Percentiles rank a stretch among this genome's conserved stretches.
Conservation (phyloP, 345 rosid species). For the Acer saccharum region DNA sequence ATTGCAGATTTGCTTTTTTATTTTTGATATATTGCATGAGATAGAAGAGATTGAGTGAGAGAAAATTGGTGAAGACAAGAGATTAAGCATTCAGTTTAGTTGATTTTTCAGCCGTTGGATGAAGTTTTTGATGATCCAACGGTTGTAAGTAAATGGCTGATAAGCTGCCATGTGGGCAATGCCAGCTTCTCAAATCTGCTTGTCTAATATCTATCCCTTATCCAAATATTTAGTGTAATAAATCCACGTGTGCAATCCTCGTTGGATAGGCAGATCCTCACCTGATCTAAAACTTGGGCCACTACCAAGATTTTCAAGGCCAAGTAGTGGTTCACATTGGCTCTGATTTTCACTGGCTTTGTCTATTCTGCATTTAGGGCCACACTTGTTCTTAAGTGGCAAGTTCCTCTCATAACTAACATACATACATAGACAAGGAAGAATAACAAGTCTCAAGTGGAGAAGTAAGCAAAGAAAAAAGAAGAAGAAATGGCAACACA, state of each 20-base stretch:
- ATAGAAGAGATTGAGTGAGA: too few species aligned
- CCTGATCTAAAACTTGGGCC: constrained; percentile 51
- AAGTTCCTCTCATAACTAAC: background rate
- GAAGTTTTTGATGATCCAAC: too few species aligned
- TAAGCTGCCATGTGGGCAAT: constrained; percentile 37
- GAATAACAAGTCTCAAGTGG: too few species aligned
- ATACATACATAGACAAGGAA: too few species aligned
- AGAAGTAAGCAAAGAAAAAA: background rate
- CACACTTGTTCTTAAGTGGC: background rate
- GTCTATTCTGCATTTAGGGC: constrained; percentile 2
- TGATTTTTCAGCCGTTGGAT: too few species aligned
- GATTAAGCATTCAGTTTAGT: too few species aligned
- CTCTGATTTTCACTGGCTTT: constrained; percentile 18
- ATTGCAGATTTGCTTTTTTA: too few species aligned
- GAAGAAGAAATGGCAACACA: constrained; percentile 71
- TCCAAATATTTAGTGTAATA: constrained; percentile 28
- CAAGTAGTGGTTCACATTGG: constrained; percentile 28
- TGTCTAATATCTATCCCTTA: constrained; percentile 55
- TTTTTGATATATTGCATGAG: too few species aligned
- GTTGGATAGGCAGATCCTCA: constrained; percentile 71
- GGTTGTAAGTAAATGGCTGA: constrained; percentile 15
- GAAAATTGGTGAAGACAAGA: too few species aligned
- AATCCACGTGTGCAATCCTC: constrained; percentile 55
- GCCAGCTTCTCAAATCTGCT: background rate
- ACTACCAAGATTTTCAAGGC: constrained; percentile 27